A percentile compares a stretch with the other conserved stretches of the same genome.
These are phyloP conservation scores for Talaromyces sp. DNA, from an alignment of 2,329 filamentous ascomycete genomes.

Conservation along the genomic window DNA sequence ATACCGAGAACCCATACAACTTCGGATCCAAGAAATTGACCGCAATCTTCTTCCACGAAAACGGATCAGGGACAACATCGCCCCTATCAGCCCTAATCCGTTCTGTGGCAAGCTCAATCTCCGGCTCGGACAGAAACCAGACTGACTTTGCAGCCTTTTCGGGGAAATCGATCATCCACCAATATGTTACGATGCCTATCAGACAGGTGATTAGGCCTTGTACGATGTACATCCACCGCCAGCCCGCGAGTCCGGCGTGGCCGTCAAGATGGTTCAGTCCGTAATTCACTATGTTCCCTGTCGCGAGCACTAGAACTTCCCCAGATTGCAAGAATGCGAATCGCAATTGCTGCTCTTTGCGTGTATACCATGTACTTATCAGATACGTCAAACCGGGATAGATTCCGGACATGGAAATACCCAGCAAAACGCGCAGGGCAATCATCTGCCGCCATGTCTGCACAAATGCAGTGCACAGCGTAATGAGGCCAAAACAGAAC, in stretches of 20 bases:
- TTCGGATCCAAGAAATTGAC: conserved; percentile 58
- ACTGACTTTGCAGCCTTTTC: conserved; percentile 57
- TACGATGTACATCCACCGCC: conserved; percentile 68
- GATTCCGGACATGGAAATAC: conserved; percentile 56
- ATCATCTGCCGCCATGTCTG: conserved; percentile 68
- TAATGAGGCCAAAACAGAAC: conserved; percentile 61
- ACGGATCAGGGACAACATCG: conserved; percentile 56
- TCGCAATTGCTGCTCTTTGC: conserved; percentile 62
- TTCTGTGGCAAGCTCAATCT: conserved; percentile 54
- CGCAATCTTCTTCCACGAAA: conserved; percentile 55
- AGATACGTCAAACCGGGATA: conserved; percentile 46
- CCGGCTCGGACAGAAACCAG: conserved; percentile 55
- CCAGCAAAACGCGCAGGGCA: conserved; percentile 61
- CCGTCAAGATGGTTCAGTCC: conserved; percentile 64
- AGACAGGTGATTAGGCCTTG: conserved; percentile 60
- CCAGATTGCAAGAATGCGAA: conserved; percentile 64
- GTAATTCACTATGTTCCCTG: conserved; percentile 65
- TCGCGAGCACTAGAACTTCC: conserved; percentile 63
- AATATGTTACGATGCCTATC: conserved; percentile 60
- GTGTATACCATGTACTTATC: conserved; percentile 58
- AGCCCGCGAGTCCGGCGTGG: conserved; percentile 55
- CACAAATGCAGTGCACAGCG: conserved; percentile 65
- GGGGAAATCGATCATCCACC: conserved; percentile 69
- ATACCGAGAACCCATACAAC: conserved; percentile 60
- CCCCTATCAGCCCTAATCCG: conserved; percentile 61